Percentiles rank a stretch among this genome's conserved stretches.
Conservation (phyloP, 1,139 yeast genomes). For the Scheffersomyces parashehatae region DNA sequence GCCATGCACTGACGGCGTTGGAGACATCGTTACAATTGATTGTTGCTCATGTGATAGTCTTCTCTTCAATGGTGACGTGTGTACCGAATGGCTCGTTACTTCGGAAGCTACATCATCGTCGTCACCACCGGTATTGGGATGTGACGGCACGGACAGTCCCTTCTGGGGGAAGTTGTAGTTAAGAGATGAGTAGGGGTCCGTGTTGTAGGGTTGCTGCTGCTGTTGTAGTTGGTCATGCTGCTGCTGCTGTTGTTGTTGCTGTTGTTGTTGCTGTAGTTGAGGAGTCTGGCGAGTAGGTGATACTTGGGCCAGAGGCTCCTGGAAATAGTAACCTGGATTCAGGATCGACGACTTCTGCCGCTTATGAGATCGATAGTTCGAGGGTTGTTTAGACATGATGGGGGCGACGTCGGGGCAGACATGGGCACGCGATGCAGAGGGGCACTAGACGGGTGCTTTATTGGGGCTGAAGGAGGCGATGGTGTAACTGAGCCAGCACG, state of each 20-base stretch:
- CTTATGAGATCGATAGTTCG: constrained; percentile 29
- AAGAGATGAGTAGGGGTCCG: constrained; percentile 10
- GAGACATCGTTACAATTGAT: not conserved
- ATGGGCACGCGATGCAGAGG: too few species aligned
- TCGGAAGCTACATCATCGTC: constrained; percentile 7
- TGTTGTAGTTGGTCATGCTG: constrained; percentile 1
- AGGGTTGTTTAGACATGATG: not conserved
- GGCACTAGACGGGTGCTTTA: too few species aligned
- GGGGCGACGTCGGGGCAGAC: not conserved
- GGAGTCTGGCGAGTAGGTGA: constrained; percentile 5
- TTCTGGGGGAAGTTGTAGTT: constrained; percentile 14
- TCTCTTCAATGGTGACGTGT: constrained; percentile 11
- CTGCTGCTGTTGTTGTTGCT: constrained; percentile 2
- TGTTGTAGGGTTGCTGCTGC: constrained; percentile 6
- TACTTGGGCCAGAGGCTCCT: constrained; percentile 7
- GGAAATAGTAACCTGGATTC: constrained; percentile 35
- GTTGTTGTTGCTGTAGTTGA: constrained; percentile 4
- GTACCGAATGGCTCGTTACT: constrained; percentile 7
- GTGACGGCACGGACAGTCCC: not conserved
- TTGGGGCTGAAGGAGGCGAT: too few species aligned
- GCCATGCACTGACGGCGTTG: not conserved
- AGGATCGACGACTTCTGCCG: constrained; percentile 45
- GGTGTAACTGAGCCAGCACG: too few species aligned
- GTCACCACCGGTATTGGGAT: constrained; percentile 1
- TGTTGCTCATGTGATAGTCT: constrained; percentile 4